These are phyloP conservation scores for Diddensiella caesifluorescens DNA, from an alignment of 805 yeast genomes.

Conservation along the genomic window DNA sequence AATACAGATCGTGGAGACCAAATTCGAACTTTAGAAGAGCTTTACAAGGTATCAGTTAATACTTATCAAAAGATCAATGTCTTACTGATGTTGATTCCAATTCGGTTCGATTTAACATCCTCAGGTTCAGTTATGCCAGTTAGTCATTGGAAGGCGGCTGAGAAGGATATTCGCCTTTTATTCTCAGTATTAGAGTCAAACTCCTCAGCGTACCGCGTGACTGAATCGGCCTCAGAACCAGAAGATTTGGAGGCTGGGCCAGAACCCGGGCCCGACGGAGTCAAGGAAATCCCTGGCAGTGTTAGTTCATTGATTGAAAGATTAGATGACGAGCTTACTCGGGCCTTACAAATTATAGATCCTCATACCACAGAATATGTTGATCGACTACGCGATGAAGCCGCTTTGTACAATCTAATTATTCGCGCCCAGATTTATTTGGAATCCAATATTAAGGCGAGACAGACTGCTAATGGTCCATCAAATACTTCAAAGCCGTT, in stretches of 20 bases:
- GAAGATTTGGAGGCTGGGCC: slow-evolving; percentile 63
- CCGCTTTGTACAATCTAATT: slow-evolving; percentile 64
- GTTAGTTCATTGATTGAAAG: slow-evolving; percentile 84
- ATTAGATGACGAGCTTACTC: slow-evolving; percentile 88
- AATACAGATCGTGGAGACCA: slow-evolving; percentile 82
- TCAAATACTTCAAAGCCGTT: too few relatives aligned
- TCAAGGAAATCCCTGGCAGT: slow-evolving; percentile 75
- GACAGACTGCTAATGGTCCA: slow-evolving; percentile 34
- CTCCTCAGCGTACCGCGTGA: slow-evolving; percentile 53
- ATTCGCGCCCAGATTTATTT: slow-evolving; percentile 82
- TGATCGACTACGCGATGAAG: slow-evolving; percentile 84
- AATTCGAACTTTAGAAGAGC: slow-evolving; percentile 60
- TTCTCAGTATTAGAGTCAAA: slow-evolving; percentile 66
- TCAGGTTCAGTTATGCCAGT: slow-evolving; percentile 67
- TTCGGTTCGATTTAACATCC: slow-evolving; percentile 76
- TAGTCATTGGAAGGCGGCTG: slow-evolving; percentile 72
- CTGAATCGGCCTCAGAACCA: slow-evolving; percentile 80
- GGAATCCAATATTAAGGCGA: slow-evolving; percentile 47
- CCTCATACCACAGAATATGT: slow-evolving; percentile 94
- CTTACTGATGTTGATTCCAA: slow-evolving; percentile 75
- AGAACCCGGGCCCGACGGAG: slow-evolving; percentile 56
- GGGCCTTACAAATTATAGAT: slow-evolving; percentile 81
- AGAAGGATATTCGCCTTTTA: slow-evolving; percentile 54
- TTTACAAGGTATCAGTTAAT: slow-evolving; percentile 43
- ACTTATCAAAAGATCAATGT: slow-evolving; percentile 76